phyloP scores from a whole-genome alignment of 1,139 yeast genomes.

The Hemisphaericaspora xylofermentans region DNA sequence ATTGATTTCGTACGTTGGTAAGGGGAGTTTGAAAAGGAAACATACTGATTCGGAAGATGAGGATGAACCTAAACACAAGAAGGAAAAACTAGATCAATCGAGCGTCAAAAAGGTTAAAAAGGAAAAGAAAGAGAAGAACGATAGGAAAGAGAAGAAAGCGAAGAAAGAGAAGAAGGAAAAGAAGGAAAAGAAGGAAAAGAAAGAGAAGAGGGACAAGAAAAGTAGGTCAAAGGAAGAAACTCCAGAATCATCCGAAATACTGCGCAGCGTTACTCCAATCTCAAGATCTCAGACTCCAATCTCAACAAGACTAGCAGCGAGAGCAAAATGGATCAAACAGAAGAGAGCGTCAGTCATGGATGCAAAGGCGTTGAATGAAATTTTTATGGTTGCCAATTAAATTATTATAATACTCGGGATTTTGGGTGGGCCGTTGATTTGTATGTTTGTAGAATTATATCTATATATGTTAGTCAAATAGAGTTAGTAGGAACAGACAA shows the following conservation, averaged over 20 bases:
- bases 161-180: slow-evolving; percentile 30
- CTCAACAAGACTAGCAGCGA: slow-evolving; percentile 68
- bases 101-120: slow-evolving; percentile 21
- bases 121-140: slow-evolving; percentile 22
- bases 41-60: slow-evolving; percentile 11
- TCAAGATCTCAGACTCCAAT: slow-evolving; percentile 33
- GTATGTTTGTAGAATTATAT: no score
- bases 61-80: slow-evolving; percentile 18
- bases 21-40: slow-evolving; percentile 14
- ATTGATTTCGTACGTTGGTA: slow-evolving; percentile 21
- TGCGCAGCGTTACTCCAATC: slow-evolving; percentile 31
- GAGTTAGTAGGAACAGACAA: no score
- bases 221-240: slow-evolving; percentile 16
- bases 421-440: neutral
- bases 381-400: slow-evolving; percentile 74
- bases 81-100: slow-evolving; percentile 19
- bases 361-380: slow-evolving; percentile 83
- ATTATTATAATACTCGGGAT: no score
- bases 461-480: no score
- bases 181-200: slow-evolving; percentile 29
- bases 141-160: slow-evolving; percentile 27
- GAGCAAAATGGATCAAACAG: slow-evolving; percentile 85
- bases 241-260: slow-evolving; percentile 9
- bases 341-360: slow-evolving; percentile 92
- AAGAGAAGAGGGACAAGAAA: slow-evolving; percentile 15